Percentiles rank a stretch among this genome's conserved stretches.
Evolutionary conservation across 208 protist genomes (phyloP).

Genomic region (Dictyostelium gargantuum): DNA sequence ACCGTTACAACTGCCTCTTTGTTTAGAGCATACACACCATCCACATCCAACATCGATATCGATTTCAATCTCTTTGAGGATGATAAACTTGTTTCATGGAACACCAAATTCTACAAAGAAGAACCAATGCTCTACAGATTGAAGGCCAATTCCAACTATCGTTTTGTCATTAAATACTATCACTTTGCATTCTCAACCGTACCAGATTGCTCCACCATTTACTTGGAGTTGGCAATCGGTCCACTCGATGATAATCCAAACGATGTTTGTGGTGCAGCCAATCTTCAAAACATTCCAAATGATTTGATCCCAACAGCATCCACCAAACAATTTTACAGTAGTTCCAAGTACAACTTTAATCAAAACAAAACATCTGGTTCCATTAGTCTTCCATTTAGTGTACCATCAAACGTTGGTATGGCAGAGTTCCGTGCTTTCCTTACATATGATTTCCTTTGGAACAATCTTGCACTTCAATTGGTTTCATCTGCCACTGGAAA

Average conservation of each 20-base stretch:
- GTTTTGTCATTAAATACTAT: background rate
- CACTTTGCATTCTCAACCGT: background rate
- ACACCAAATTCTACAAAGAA: background rate
- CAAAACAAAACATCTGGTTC: background rate
- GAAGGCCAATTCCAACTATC: background rate
- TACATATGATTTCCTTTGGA: conserved; percentile 37
- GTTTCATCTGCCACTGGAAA: background rate
- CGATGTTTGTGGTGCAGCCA: background rate
- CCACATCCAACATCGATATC: conserved; percentile 1
- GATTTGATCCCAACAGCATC: background rate
- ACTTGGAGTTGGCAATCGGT: background rate
- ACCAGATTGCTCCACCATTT: background rate
- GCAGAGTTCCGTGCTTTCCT: conserved; percentile 2
- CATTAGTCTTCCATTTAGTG: background rate
- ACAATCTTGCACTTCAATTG: background rate
- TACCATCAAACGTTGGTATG: background rate
- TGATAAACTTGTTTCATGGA: background rate
- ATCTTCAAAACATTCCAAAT: background rate
- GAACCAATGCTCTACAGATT: conserved; percentile 17
- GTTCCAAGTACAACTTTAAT: background rate
- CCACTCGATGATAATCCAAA: conserved; percentile 1
- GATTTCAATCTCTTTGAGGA: conserved; percentile 34
- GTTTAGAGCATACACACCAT: background rate
- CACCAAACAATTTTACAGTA: background rate
- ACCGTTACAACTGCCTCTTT: background rate